These are phyloP conservation scores for Pseudoturritis turrita DNA, from an alignment of 345 rosid genomes.

Conservation along the genomic window DNA sequence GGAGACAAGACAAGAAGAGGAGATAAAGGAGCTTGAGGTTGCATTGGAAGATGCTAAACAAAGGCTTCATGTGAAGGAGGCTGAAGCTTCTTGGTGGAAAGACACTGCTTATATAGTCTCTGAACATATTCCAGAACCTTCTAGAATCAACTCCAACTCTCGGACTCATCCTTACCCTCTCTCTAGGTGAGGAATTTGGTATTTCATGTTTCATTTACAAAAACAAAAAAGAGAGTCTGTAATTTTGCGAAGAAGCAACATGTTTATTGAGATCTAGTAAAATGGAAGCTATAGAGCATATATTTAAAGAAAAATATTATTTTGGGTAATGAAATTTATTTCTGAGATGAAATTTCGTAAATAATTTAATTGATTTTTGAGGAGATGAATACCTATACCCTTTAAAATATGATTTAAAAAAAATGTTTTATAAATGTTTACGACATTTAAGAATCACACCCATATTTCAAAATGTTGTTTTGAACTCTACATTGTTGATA, in stretches of 20 bases:
- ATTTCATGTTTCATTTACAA: not conserved
- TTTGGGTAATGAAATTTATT: not conserved
- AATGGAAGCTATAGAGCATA: not conserved
- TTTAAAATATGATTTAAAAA: too few relatives aligned
- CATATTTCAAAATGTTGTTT: too few relatives aligned
- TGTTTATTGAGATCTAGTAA: not conserved
- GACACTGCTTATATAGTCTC: slow-evolving; percentile 54
- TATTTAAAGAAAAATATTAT: not conserved
- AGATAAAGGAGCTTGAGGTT: slow-evolving; percentile 60
- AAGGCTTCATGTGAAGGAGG: slow-evolving; percentile 54
- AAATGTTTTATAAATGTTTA: too few relatives aligned
- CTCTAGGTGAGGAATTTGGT: slow-evolving; percentile 10
- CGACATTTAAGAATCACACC: too few relatives aligned
- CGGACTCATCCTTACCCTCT: slow-evolving; percentile 14
- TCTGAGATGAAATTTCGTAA: not conserved
- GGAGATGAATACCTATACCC: too few relatives aligned
- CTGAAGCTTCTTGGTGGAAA: slow-evolving; percentile 76
- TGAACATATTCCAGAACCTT: slow-evolving; percentile 37
- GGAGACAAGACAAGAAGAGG: slow-evolving; percentile 60
- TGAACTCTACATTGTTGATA: too few relatives aligned
- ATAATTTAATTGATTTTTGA: too few relatives aligned
- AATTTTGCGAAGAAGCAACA: not conserved
- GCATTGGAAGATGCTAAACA: slow-evolving; percentile 39
- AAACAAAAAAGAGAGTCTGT: not conserved
- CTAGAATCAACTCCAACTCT: slow-evolving; percentile 19